Evolutionary conservation across 345 rosid species (phyloP), one percentile per base, ranked within the genome.

Genomic region (Populus euphratica): DNA sequence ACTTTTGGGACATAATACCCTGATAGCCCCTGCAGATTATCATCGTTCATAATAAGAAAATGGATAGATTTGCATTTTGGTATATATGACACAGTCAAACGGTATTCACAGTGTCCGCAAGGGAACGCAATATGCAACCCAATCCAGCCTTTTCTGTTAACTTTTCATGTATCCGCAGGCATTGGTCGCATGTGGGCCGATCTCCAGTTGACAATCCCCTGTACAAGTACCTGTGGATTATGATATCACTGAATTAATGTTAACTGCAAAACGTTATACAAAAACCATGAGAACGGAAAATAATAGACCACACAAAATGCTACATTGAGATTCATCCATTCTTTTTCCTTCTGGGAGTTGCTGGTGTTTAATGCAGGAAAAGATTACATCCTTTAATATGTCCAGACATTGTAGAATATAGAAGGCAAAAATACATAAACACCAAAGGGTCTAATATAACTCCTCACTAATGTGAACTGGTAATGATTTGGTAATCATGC

Each of bases 121-220:
- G 90, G 75, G 89, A 85, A 35, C 98, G 98, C 23, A 90, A 85
- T 77, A 92, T 96, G 88, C 99, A 92, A 63, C 99, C 98, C 73
- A 87, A 78, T 54, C 99, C 97, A 83, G 96, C 99, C 88, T 81
- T 88, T 87, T 91, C 98, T 0, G 97, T 92, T 72, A 93, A 86
- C 80, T 90, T 93, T 85, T 91, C 97, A 41, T 95, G 98, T 82
- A 95, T 93, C 66, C 89, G 85, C 21, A 93, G 88, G 84, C 97
- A 95, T 68, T 93, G 97, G 69, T 95, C 97, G 56, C 97, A 96
- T 33, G 98, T 92, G 33, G 98, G 98, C 73, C 96, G 86, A 86
- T 95, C 97, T 18, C 94, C 96, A 13, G 98, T 91, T 14, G 97
- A 92, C 83, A 95, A 88, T 20, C 98, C 97, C 86, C 98, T 87